Evolutionary conservation across 768 basidiomycete genomes (phyloP), one percentile per base, ranked within the genome.

Genomic region (Xerocomellus amylosporus): DNA sequence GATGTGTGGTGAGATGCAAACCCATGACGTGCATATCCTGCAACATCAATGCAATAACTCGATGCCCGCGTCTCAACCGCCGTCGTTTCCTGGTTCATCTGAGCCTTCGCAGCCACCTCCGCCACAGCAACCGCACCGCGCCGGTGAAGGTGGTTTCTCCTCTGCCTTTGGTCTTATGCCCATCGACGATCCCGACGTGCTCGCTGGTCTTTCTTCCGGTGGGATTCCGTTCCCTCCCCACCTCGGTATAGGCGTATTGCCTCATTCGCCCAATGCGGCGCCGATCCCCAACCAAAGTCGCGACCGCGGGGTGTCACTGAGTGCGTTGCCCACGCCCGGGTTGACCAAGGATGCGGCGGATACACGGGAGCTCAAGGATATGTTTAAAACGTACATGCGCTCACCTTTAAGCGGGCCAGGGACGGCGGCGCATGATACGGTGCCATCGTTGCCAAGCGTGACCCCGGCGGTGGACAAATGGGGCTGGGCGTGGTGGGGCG

Each of bases 81-180:
- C 63, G 5, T 20, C 52, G 17, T 61, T 52, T 38, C 24, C 55
- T 22, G 19, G 20, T 5, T 10, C n/a, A n/a, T n/a, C n/a, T n/a
- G n/a, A n/a, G n/a, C n/a, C 38, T 14, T 51, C 60, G 42, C 60
- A 62, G 10, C 31, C 10, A 34, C 15, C 51, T 13, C 33, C 52
- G 26, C 28, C n/a, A n/a, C n/a, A n/a, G n/a, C n/a, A n/a, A n/a
- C n/a, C 58, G 15, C 66, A 53, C 0, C 56, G 54, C 6, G 45
- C 22, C 7, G 58, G 64, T 19, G 76, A 79, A 53, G 74, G 72
- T 24, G 76, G 72, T 1, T 80, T 87, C 62, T 81, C 79, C 5
- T 79, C 77, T 22, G 85, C 84, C 1, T 90, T 92, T 64, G 89
- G 87, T 8, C 76, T 86, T 47, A 81, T 92, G 84, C 83, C 82